phyloP scores from a whole-genome alignment of 768 basidiomycete species.

The Phlegmacium glaucopus region DNA sequence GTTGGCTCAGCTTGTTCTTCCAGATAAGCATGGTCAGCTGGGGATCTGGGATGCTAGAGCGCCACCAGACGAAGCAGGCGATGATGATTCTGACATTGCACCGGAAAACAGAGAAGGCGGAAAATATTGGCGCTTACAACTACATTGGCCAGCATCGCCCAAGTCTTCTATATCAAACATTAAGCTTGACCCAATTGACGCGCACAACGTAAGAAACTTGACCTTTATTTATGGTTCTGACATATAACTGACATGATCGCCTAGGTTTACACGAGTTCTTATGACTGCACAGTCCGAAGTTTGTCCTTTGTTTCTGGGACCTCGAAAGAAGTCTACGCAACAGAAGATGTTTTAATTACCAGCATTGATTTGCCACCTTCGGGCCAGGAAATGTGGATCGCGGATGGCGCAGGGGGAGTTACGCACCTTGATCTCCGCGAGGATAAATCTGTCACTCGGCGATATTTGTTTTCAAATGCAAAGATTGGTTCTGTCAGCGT shows the following conservation, averaged over 20 bases:
- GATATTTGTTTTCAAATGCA: constrained; percentile 63
- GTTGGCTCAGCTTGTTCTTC: neutral
- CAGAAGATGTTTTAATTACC: constrained; percentile 60
- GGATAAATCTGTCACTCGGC: constrained; percentile 46
- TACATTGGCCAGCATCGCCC: constrained; percentile 80
- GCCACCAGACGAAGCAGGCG: constrained; percentile 54
- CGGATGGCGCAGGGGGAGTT: constrained; percentile 66
- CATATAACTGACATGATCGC: neutral
- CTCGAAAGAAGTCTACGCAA: constrained; percentile 66
- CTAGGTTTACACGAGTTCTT: constrained; percentile 78
- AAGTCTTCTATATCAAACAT: constrained; percentile 78
- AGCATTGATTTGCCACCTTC: constrained; percentile 65
- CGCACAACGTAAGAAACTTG: constrained; percentile 56
- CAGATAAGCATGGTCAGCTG: constrained; percentile 80
- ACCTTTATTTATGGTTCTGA: constrained; percentile 1
- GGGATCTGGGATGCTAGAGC: constrained; percentile 88
- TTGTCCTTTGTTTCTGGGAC: constrained; percentile 71
- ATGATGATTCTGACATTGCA: constrained; percentile 57
- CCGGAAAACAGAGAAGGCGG: constrained; percentile 55
- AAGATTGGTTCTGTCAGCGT: constrained; percentile 82
- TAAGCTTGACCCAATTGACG: constrained; percentile 72
- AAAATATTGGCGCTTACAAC: constrained; percentile 75
- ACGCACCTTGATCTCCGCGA: constrained; percentile 78
- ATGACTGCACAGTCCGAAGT: constrained; percentile 74
- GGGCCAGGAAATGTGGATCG: constrained; percentile 84